Conservation (phyloP, 306 rosid genomes). For the Betula pendula region DNA sequence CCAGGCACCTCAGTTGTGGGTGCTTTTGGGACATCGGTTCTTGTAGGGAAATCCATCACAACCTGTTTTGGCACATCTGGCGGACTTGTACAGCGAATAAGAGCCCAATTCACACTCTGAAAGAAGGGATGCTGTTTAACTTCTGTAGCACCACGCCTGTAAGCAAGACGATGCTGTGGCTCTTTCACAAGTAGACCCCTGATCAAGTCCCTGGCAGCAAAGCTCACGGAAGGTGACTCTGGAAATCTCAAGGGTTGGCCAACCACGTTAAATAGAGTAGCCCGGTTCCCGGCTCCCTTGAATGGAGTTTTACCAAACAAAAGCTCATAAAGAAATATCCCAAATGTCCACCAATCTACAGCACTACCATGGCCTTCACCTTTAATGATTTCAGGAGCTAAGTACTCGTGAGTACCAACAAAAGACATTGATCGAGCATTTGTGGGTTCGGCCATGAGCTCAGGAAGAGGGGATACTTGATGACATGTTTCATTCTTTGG, state of each 20-base stretch:
- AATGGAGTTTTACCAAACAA: conserved; percentile 93
- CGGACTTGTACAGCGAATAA: conserved; percentile 92
- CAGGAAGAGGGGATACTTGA: conserved; percentile 80
- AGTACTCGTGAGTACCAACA: conserved; percentile 95
- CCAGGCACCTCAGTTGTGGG: conserved; percentile 48
- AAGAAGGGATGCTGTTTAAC: conserved; percentile 95
- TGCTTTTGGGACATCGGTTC: conserved; percentile 29
- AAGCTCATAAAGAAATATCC: conserved; percentile 92
- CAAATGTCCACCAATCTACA: conserved; percentile 99
- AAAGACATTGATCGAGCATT: conserved; percentile 94
- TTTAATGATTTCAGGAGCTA: conserved; percentile 91
- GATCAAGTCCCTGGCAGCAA: conserved; percentile 93
- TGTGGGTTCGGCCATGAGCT: conserved; percentile 89
- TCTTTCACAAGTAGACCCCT: conserved; percentile 94
- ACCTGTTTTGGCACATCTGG: conserved; percentile 75
- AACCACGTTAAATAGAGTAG: conserved; percentile 89
- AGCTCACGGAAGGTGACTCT: conserved; percentile 85
- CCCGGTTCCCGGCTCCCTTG: conserved; percentile 80
- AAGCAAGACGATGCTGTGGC: conserved; percentile 95
- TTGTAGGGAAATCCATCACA: conserved; percentile 33
- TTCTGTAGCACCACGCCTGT: conserved; percentile 89
- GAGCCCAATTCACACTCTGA: conserved; percentile 90
- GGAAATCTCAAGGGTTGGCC: conserved; percentile 95
- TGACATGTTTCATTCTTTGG: conserved; percentile 59
- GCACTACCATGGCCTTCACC: conserved; percentile 99